A percentile compares a stretch with the other conserved stretches of the same genome.
These are phyloP conservation scores for Ascosphaera apis DNA, from an alignment of 2,329 filamentous ascomycete species.

Conservation along the genomic window DNA sequence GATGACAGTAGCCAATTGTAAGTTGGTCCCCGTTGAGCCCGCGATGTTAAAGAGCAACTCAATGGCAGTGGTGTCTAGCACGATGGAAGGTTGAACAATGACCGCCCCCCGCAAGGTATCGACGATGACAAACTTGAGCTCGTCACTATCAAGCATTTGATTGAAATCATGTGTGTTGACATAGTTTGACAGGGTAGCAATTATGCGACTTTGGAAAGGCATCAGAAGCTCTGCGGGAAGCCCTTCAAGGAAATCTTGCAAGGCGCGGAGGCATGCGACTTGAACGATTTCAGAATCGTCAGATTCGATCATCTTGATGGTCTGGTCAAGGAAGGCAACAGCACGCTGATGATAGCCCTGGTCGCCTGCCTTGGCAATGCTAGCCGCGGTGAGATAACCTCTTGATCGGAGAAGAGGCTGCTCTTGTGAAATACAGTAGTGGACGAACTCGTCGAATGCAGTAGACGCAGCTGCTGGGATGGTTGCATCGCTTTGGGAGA, in stretches of 20 bases:
- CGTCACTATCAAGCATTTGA: constrained; percentile 72
- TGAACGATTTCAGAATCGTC: constrained; percentile 76
- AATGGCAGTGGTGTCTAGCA: constrained; percentile 45
- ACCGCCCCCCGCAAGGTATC: constrained; percentile 72
- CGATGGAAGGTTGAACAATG: constrained; percentile 50
- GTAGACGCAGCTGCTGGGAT: constrained; percentile 47
- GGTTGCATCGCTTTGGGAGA: constrained; percentile 50
- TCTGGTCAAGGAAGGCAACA: constrained; percentile 26
- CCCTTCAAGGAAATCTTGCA: constrained; percentile 44
- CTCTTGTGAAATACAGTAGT: constrained; percentile 46
- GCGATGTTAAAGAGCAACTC: constrained; percentile 76
- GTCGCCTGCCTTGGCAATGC: constrained; percentile 46
- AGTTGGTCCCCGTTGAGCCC: constrained; percentile 70
- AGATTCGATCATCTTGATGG: constrained; percentile 49
- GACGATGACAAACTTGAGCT: constrained; percentile 72
- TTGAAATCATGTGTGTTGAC: constrained; percentile 57
- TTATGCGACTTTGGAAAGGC: constrained; percentile 36
- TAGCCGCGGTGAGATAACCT: constrained; percentile 67
- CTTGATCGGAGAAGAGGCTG: constrained; percentile 63
- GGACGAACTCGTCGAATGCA: constrained; percentile 59
- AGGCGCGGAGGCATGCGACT: constrained; percentile 69
- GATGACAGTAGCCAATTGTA: constrained; percentile 71
- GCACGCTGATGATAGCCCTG: constrained; percentile 25
- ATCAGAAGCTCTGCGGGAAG: constrained; percentile 27
- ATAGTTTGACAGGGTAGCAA: constrained; percentile 44